Percentiles rank a stretch among this genome's conserved stretches.
These are phyloP conservation scores for Diaporthe longicolla DNA, from an alignment of 2,329 filamentous ascomycete species.

Conservation along the genomic window DNA sequence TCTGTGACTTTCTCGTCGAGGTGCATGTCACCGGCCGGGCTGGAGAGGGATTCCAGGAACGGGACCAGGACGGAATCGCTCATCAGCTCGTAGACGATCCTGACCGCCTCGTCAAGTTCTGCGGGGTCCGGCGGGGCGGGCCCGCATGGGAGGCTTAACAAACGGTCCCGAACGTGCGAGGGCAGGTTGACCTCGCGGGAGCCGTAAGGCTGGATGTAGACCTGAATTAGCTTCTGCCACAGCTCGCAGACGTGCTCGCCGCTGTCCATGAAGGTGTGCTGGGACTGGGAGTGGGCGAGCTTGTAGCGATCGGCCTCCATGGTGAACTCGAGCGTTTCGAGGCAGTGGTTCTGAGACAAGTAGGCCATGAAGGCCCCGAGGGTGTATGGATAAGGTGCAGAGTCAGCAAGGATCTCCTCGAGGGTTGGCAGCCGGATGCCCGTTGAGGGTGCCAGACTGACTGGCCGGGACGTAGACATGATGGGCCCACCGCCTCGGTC, in stretches of 20 bases:
- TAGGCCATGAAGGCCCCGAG: conserved; percentile 96
- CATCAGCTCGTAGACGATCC: conserved; percentile 95
- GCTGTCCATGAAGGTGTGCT: conserved; percentile 58
- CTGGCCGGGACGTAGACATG: conserved; percentile 64
- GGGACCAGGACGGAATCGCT: conserved; percentile 95
- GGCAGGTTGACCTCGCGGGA: conserved; percentile 93
- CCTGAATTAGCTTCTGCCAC: conserved; percentile 90
- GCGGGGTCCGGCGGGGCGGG: conserved; percentile 78
- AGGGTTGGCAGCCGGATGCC: conserved; percentile 74
- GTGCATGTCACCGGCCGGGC: conserved; percentile 53
- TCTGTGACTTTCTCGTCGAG: conserved; percentile 55
- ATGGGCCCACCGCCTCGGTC: conserved; percentile 59
- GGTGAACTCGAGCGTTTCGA: conserved; percentile 97
- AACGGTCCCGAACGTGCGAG: conserved; percentile 83
- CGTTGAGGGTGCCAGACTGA: conserved; percentile 61
- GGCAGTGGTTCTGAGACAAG: conserved; percentile 94
- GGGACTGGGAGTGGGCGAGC: conserved; percentile 65
- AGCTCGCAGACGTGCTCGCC: conserved; percentile 81
- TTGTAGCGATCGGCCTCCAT: conserved; percentile 92
- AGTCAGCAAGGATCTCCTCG: conserved; percentile 89
- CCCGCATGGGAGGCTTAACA: conserved; percentile 75
- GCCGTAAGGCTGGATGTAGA: conserved; percentile 89
- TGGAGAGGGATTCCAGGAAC: conserved; percentile 80
- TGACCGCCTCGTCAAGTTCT: conserved; percentile 84
- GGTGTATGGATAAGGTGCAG: conserved; percentile 89